A percentile compares a stretch with the other conserved stretches of the same genome.
phyloP scores from a whole-genome alignment of 257 asterid species.

The Penstemon barbatus region DNA sequence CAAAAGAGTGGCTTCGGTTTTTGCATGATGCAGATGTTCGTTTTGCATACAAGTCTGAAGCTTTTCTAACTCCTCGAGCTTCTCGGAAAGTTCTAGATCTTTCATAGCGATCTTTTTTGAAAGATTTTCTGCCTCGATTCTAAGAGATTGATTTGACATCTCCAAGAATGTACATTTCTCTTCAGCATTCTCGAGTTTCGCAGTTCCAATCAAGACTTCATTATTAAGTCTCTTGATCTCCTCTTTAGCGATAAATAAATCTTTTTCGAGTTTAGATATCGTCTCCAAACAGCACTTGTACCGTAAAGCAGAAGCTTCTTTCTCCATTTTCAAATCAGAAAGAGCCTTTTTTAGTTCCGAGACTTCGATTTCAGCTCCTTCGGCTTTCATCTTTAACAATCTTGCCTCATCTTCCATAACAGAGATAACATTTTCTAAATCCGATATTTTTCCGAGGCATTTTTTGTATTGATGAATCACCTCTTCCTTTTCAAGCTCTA shows the following conservation, averaged over 20 bases:
- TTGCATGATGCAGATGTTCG: constrained; percentile 49
- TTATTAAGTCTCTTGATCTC: constrained; percentile 60
- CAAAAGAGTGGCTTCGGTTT: constrained; percentile 65
- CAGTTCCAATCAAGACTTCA: constrained; percentile 47
- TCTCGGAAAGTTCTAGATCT: constrained; percentile 69
- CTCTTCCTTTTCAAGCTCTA: constrained; percentile 58
- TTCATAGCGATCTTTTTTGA: constrained; percentile 62
- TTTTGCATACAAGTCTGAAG: constrained; percentile 59
- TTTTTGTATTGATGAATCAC: constrained; percentile 36
- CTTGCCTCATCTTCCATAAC: constrained; percentile 45
- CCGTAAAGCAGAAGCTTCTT: constrained; percentile 59
- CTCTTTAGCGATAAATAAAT: constrained; percentile 48
- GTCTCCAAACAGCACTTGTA: constrained; percentile 66
- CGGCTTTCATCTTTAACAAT: constrained; percentile 51
- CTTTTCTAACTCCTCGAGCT: constrained; percentile 73
- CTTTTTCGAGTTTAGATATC: constrained; percentile 63
- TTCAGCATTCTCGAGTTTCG: constrained; percentile 52
- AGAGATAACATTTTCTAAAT: constrained; percentile 51
- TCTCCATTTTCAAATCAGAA: constrained; percentile 55
- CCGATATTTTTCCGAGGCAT: constrained; percentile 54
- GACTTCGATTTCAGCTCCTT: constrained; percentile 64
- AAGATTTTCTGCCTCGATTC: constrained; percentile 68
- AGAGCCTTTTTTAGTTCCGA: constrained; percentile 49
- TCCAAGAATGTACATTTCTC: constrained; percentile 58
- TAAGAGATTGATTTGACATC: constrained; percentile 63